Evolutionary conservation across 169 alveolate species (phyloP).

Genomic region (Plasmodium ovale): DNA sequence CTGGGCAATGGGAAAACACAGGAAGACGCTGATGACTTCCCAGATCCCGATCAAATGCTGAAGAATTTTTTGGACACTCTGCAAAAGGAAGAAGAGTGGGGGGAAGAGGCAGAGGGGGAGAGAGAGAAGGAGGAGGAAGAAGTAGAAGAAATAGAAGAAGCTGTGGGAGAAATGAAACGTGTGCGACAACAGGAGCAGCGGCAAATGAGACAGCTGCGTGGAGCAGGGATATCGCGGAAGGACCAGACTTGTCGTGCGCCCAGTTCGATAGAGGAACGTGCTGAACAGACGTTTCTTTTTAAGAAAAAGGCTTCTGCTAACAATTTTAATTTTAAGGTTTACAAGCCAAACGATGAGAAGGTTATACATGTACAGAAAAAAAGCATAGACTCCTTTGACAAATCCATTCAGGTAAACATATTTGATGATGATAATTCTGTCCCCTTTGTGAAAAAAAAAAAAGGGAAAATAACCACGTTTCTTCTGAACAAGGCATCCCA

Average conservation of each 20-base stretch:
- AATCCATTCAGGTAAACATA: slow-evolving; percentile 62
- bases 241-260: background rate
- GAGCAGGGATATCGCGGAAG: no score
- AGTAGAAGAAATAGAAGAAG: background rate
- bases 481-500: background rate
- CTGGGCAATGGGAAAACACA: background rate
- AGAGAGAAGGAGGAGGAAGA: slow-evolving; percentile 2
- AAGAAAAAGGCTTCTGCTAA: slow-evolving; percentile 30
- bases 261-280: slow-evolving; percentile 35
- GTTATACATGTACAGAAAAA: slow-evolving; percentile 28
- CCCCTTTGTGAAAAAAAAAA: background rate
- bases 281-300: slow-evolving; percentile 39
- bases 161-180: background rate
- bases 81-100: slow-evolving; percentile 16
- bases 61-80: slow-evolving; percentile 29
- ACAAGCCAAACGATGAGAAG: slow-evolving; percentile 8
- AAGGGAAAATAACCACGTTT: background rate
- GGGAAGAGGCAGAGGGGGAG: background rate
- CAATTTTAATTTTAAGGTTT: slow-evolving; percentile 56
- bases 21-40: slow-evolving; percentile 16
- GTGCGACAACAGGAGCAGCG: no score
- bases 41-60: slow-evolving; percentile 66
- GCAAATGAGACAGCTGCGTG: no score
- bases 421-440: background rate
- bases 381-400: slow-evolving; percentile 24